Base-by-base conservation (phyloP, 2,329 filamentous ascomycete species). In the Diaporthe citri region DNA sequence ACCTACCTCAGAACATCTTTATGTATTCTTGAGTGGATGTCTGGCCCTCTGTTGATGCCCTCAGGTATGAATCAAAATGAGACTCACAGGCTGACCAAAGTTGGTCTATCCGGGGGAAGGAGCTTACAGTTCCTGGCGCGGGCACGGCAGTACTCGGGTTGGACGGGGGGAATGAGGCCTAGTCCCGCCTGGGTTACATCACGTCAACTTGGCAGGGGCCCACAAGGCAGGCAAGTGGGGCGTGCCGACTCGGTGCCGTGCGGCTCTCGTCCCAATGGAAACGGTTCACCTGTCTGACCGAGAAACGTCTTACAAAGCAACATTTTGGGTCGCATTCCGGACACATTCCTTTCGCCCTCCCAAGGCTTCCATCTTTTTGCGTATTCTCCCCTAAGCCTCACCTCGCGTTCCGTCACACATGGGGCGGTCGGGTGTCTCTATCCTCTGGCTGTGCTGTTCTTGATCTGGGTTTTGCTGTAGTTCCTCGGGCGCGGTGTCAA, bases 221-320 rank as follows among this genome's bases (percentile, higher is more conserved):
- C 64, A 52, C 64, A 67, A 41, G 46, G 64, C 64, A 67, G 28
- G 22, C 64, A 67, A 28, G 64, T 69, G 64, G 64, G 64, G 64
- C 43, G 51, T 51, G 70, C 70, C 70, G 70, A 52, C 39, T 62
- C 56, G 56, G 70, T 72, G 56, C 70, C 56, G 70, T 60, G 43
- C 46, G 57, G 69, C 69, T 71, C 69, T 36, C 36, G 43, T 41
- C 70, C 70, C 43, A 72, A 62, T 60, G 10, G 41, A 39, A 62
- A 39, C 52, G 28, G 10, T 5, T 57, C 52, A 56, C 39, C 31
- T 41, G 70, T 41, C 43, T 62, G 43, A 72, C 69, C 55, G 31
- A n/a, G 70, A 20, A 52, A 72, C 70, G 70, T 55, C 56, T 62
- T 52, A 62, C 43, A 34, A 72, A 62, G 70, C 64, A 64, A 12